phyloP scores from a whole-genome alignment of 352 stramenopile species.

The Phytopythium litorale region DNA sequence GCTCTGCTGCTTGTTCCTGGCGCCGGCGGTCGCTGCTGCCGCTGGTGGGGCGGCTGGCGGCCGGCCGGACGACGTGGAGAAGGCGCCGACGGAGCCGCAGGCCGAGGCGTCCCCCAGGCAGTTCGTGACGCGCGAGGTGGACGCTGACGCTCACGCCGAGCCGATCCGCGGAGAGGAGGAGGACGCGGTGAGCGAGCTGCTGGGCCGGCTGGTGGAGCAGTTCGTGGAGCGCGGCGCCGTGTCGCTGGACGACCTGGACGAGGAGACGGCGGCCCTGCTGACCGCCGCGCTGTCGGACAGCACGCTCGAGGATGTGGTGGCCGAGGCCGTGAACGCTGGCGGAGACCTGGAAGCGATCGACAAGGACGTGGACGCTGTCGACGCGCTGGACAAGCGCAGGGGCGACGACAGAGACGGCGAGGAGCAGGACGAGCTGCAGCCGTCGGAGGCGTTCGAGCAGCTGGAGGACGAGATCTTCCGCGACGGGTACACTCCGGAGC shows the following conservation, averaged over 20 bases:
- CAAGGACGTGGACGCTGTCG: not conserved
- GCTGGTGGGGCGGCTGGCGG: not conserved
- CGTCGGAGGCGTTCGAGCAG: conserved; percentile 41
- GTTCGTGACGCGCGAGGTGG: not conserved
- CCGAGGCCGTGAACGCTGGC: not conserved
- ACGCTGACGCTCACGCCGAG: not conserved
- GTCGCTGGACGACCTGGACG: conserved; percentile 5
- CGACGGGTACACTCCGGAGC: conserved; percentile 37
- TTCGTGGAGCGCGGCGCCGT: not conserved
- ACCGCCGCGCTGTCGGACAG: not conserved
- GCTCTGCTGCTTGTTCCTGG: not conserved
- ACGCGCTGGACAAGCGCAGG: not conserved
- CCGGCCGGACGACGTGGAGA: not conserved
- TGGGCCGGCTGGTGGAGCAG: not conserved
- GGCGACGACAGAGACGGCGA: not conserved
- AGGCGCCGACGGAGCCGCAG: not conserved
- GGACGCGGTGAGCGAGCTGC: not conserved
- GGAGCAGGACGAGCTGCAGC: conserved; percentile 18
- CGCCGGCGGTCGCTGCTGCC: not conserved
- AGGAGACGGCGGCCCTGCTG: conserved; percentile 4
- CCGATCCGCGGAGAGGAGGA: too few species aligned
- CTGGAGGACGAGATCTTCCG: conserved; percentile 46
- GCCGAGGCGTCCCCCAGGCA: not conserved
- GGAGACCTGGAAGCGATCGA: conserved; percentile 19
- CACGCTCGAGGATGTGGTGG: conserved; percentile 1